Percentiles rank a stretch among this genome's conserved stretches.
Conservation (phyloP, 2,329 filamentous ascomycete genomes). For the Monilinia fructicola region DNA sequence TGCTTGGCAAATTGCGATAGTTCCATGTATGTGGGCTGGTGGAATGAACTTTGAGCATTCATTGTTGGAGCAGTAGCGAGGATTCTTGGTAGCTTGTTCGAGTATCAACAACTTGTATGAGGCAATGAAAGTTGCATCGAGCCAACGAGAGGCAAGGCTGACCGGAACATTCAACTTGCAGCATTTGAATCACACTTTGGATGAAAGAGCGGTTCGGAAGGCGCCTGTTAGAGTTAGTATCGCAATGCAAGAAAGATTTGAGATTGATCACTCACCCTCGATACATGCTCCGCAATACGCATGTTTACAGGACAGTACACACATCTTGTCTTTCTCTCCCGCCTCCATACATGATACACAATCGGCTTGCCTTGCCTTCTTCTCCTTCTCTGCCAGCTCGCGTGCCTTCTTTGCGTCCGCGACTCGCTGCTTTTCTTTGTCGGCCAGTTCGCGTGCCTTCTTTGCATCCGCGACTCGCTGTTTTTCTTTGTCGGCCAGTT, state of each 20-base stretch:
- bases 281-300: constrained; percentile 31
- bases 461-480: constrained; percentile 9
- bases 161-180: constrained; percentile 24
- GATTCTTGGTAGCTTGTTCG: constrained; percentile 36
- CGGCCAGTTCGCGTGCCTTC: not conserved
- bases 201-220: constrained; percentile 31
- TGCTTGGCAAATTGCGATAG: constrained; percentile 30
- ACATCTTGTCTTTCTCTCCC: constrained; percentile 25
- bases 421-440: constrained; percentile 10
- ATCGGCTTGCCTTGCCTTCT: constrained; percentile 23
- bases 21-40: constrained; percentile 31
- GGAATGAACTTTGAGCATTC: constrained; percentile 36
- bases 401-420: constrained; percentile 11
- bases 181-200: constrained; percentile 29
- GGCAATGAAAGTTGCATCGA: constrained; percentile 25
- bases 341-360: constrained; percentile 33
- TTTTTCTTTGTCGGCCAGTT: constrained; percentile 11
- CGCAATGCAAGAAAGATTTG: not conserved
- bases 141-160: constrained; percentile 10
- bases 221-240: constrained; percentile 24
- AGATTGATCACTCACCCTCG: constrained; percentile 23
- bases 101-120: constrained; percentile 33
- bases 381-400: constrained; percentile 17
- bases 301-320: constrained; percentile 29
- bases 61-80: constrained; percentile 34